phyloP scores from a whole-genome alignment of 345 rosid genomes.

The Salix udensis region DNA sequence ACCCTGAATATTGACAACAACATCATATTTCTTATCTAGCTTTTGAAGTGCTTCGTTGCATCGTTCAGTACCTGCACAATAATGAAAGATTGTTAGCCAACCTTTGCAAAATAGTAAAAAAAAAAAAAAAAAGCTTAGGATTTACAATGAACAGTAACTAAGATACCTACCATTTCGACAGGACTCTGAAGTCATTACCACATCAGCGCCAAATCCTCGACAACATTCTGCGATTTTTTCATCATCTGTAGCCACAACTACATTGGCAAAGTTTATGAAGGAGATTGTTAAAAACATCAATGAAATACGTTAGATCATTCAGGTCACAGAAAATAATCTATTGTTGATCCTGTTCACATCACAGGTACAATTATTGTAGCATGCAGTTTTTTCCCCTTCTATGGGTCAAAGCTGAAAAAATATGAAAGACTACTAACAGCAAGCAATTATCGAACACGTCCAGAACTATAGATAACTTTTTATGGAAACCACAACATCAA shows the following conservation, averaged over 20 bases:
- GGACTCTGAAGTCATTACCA: conserved; percentile 91
- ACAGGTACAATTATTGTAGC: neutral
- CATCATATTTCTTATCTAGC: conserved; percentile 78
- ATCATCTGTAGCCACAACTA: conserved; percentile 97
- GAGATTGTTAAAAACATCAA: neutral
- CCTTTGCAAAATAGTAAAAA: conserved; percentile 3
- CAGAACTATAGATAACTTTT: no score
- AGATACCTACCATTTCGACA: conserved; percentile 68
- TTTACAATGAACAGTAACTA: neutral
- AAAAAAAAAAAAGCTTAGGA: neutral
- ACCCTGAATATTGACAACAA: conserved; percentile 92
- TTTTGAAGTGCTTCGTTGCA: conserved; percentile 88
- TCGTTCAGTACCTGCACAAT: conserved; percentile 65
- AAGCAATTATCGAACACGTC: neutral
- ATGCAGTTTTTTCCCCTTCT: neutral
- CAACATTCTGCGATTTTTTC: conserved; percentile 88
- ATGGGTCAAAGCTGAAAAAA: neutral
- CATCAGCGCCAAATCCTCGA: conserved; percentile 92
- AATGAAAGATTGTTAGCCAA: neutral
- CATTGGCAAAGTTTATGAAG: conserved; percentile 8
- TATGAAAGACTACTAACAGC: neutral
- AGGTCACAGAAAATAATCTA: neutral
- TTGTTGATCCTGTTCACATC: neutral
- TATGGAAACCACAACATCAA: neutral
- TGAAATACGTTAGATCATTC: neutral